phyloP scores from a whole-genome alignment of 1,284 basidiomycete genomes.

The Austroboletus novae-zelandiae region DNA sequence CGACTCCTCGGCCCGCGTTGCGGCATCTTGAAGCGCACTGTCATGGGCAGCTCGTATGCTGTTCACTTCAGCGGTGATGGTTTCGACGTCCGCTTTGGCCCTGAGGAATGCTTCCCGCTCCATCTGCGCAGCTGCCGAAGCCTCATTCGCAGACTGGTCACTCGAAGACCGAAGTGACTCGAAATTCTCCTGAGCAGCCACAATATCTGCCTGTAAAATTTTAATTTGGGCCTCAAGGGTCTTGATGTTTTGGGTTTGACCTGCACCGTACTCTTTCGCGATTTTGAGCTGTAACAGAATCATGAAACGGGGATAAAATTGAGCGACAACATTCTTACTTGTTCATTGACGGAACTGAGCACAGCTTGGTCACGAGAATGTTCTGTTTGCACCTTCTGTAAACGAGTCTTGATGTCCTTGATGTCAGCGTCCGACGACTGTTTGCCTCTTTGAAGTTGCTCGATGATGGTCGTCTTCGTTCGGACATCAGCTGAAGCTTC shows the following conservation, averaged over 20 bases:
- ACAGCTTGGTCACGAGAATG: conserved; percentile 37
- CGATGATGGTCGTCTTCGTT: conserved; percentile 42
- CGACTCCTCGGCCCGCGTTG: conserved; percentile 43
- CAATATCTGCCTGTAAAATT: conserved; percentile 49
- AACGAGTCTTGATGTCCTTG: conserved; percentile 38
- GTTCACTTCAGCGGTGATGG: conserved; percentile 53
- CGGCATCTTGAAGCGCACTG: conserved; percentile 46
- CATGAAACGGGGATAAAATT: conserved; percentile 5
- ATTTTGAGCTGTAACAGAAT: conserved; percentile 46
- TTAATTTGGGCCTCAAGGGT: conserved; percentile 51
- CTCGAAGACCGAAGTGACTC: conserved; percentile 48
- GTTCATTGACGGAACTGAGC: conserved; percentile 42
- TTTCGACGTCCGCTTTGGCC: conserved; percentile 60
- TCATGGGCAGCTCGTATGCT: conserved; percentile 51
- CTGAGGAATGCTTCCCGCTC: conserved; percentile 65
- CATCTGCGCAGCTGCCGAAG: conserved; percentile 48
- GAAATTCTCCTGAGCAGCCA: conserved; percentile 51
- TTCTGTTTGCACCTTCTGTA: conserved; percentile 43
- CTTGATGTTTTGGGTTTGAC: conserved; percentile 46
- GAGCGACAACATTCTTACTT: conserved; percentile 41
- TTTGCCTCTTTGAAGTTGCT: conserved; percentile 51
- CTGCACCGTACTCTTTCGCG: conserved; percentile 39
- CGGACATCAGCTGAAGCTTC: conserved; percentile 46
- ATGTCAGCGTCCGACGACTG: conserved; percentile 48
- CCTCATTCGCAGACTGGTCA: conserved; percentile 41